Evolutionary conservation across 257 asterid genomes (phyloP), one percentile per base, ranked within the genome.

Genomic region (Linaria vulgaris): DNA sequence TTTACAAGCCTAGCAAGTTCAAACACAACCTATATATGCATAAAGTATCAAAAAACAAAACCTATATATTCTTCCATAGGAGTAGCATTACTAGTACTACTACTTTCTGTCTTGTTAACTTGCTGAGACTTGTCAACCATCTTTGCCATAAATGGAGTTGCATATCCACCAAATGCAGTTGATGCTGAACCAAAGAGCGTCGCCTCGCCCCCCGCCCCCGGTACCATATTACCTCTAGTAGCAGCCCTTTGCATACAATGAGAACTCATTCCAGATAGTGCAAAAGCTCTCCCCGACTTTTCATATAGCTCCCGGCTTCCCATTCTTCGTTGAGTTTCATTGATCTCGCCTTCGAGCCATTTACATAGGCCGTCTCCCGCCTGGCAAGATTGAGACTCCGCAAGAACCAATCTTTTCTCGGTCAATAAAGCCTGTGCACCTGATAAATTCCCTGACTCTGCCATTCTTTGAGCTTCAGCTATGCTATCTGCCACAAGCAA

Each of bases 61-160:
- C 43, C 49, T 27, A 6, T 20, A 44, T 49, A 48, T 39, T 58
- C 52, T 23, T 34, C n/a, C 63, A 21, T 43, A 9, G 72, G 39
- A 34, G 44, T 3, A n/a, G 50, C 11, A 12, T n/a, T 51, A 27
- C 56, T 6, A 27, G 0, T 51, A 27, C 56, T 6, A 27, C 0
- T 19, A 0, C 38, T 53, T 56, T 61, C 43, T 13, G 39, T 13
- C 58, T 48, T 43, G 45, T 19, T 52, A 47, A 44, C 48, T 34
- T 63, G 79, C 69, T 53, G 66, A 31, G 79, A 74, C 65, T 69
- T 45, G 22, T 3, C 12, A 47, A 74, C 75, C 79, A 74, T 74
- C 22, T 23, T 46, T 10, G 49, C 61, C 75, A 74, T 69, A 16
- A 12, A 27, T 6, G 79, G 75, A 37, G 79, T 74, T 9, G 60